Evolutionary conservation across 83 land plant genomes (phyloP).

Genomic region (Isoetes engelmannii): DNA sequence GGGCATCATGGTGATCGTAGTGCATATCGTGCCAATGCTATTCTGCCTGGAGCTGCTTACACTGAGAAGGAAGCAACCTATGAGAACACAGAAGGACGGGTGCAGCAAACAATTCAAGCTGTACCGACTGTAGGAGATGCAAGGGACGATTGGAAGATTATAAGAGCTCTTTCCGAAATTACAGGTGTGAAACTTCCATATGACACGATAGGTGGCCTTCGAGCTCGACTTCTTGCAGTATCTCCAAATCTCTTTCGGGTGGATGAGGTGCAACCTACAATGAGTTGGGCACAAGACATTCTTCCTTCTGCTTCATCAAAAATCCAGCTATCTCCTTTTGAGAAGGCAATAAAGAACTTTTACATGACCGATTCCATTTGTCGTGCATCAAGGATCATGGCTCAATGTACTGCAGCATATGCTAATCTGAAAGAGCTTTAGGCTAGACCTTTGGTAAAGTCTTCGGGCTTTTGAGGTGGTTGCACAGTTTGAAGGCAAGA

Average conservation of each 20-base stretch:
- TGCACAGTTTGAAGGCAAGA: no score
- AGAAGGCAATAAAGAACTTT: conserved; percentile 59
- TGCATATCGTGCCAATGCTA: conserved; percentile 87
- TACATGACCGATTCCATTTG: conserved; percentile 92
- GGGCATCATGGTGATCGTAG: conserved; percentile 97
- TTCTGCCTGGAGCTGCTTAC: conserved; percentile 78
- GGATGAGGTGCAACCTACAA: conserved; percentile 72
- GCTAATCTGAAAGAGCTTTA: conserved; percentile 14
- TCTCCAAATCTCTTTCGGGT: conserved; percentile 72
- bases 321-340: conserved; percentile 39
- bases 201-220: conserved; percentile 48
- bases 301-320: conserved; percentile 42
- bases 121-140: conserved; percentile 98
- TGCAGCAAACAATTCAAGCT: conserved; percentile 81
- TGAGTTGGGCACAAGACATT: conserved; percentile 29
- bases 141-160: conserved; percentile 96
- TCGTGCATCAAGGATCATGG: conserved; percentile 93
- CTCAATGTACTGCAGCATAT: conserved; percentile 78
- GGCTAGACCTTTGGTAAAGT: no score
- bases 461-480: no score
- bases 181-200: conserved; percentile 69
- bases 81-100: conserved; percentile 86
- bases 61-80: conserved; percentile 96
- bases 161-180: conserved; percentile 91
- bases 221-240: conserved; percentile 66